Evolutionary conservation across 306 rosid genomes (phyloP), one percentile per base, ranked within the genome.

Genomic region (Cicer cuneatum): DNA sequence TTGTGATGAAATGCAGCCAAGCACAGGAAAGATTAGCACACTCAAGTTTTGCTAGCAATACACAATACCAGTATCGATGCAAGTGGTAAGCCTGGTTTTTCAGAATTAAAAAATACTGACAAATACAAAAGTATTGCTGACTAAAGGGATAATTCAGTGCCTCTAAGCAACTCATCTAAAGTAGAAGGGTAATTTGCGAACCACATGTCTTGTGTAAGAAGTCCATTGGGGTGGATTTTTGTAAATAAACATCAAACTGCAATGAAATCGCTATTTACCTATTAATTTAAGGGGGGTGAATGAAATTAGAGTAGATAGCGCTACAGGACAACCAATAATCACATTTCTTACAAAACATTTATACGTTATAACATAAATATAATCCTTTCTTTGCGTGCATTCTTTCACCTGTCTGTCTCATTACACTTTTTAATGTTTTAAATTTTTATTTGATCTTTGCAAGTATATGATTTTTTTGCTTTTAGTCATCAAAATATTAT

Each of bases 1-100:
- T 10, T 62, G 39, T 70, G 69, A 18, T 75, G 68, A 74, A 80
- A 61, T 60, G 77, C 67, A 35, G 54, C 19, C 66, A 9, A 47
- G 75, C 59, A 14, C 75, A 38, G 6, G 56, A 62, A 39, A 58
- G 70, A 29, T 16, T 75, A 52, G 43, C 64, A 12, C 51, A n/a
- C 56, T 33, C 38, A 46, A 18, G 45, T 56, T 43, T 2, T 78
- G 68, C 61, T 63, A 56, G 24, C 42, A 7, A 45, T 7, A 54
- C 64, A 54, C 40, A 5, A 60, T 15, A 59, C 68, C 59, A 13
- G 29, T 35, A 42, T 33, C 14, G 67, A 77, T 38, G 4, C 8
- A 21, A 60, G 5, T 68, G 54, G 75, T 47, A 78, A 14, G 41
- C 48, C 12, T 35, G 35, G 1, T 61, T 59, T 61, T 47, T 47